Evolutionary conservation across 495 filamentous ascomycete species (phyloP).

Genomic region (Chlorociboria aeruginascens): DNA sequence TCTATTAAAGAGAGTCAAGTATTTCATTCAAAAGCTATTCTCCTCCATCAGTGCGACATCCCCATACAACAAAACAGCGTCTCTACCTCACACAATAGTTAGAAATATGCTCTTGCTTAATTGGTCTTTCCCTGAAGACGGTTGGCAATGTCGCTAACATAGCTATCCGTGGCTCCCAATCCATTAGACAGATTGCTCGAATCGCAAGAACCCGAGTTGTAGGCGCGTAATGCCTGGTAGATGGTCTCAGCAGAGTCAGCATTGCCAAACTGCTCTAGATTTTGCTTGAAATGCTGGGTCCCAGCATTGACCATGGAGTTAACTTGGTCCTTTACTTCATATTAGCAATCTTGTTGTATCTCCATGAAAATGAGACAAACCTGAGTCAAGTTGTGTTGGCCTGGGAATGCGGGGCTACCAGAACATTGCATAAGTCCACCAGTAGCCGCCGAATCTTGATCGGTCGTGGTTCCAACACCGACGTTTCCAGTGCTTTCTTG

Average conservation of each 20-base stretch:
- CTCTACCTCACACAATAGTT: no score
- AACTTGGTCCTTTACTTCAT: constrained; percentile 21
- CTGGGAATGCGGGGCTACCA: constrained; percentile 14
- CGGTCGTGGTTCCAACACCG: no score
- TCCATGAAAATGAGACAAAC: constrained; percentile 13
- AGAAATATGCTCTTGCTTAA: no score
- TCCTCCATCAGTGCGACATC: no score
- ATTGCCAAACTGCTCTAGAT: constrained; percentile 24
- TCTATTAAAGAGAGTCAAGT: no score
- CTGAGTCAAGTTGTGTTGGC: constrained; percentile 24
- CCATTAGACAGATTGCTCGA: constrained; percentile 21
- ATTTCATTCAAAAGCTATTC: no score
- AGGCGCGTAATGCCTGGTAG: constrained; percentile 24
- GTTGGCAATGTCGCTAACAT: constrained; percentile 30
- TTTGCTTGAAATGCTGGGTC: constrained; percentile 30
- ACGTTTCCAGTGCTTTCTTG: constrained; percentile 31
- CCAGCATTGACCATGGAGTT: constrained; percentile 25
- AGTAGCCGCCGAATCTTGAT: constrained; percentile 24
- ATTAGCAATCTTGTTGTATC: not conserved
- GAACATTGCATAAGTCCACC: constrained; percentile 28
- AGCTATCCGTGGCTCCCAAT: constrained; percentile 22
- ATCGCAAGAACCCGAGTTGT: constrained; percentile 27
- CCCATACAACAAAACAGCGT: no score
- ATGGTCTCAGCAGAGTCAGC: constrained; percentile 21
- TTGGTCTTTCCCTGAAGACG: constrained; percentile 27